Base-by-base conservation (phyloP, 495 filamentous ascomycete species). In the Xylaria venustula region DNA sequence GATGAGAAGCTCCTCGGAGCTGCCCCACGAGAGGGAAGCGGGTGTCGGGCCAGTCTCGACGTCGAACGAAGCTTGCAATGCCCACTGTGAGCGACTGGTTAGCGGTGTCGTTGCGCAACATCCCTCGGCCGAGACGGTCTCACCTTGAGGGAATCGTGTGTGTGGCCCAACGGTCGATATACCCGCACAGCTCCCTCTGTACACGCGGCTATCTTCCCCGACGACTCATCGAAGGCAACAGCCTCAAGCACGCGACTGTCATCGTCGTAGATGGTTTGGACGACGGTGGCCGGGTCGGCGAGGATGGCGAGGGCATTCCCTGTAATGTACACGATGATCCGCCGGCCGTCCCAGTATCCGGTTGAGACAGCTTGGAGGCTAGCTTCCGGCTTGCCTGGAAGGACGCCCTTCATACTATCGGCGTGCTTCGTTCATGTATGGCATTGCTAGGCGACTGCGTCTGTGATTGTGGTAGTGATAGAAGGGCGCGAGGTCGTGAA, bases 241-340 rank as follows among this genome's bases (percentile, higher is more conserved):
- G 89, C 86, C 46, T 92, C 83, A 37, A 98, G 83, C 5, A 77
- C 76, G 7, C 83, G 77, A 37, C 85, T 81, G 71, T 92, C 87
- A 64, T 94, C 88, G 69, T 92, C 84, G 77, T 96, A 97, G 60
- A 92, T 90, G 0, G 93, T 97, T 75, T 98, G 93, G 32, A 96
- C 78, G 65, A 96, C 82, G 55, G 84, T 80, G 68, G 90, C 80
- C 61, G 90, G 84, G 53, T 84, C 85, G 74, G 82, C 81, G 68
- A 97, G 87, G 68, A 98, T 87, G 48, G 92, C 83, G 60, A 98
- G 82, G 60, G 91, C 89, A 73, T 88, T 89, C 62, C 94, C 93
- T 60, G 90, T 92, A 59, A 97, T 89, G 74, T 97, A 98, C 61
- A 97, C 93, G 72, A 94, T 87, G 63, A 97, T 79, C 57, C 90